These are phyloP conservation scores for Chlamydomonas incerta DNA, from an alignment of 139 green algal genomes.

Conservation along the genomic window DNA sequence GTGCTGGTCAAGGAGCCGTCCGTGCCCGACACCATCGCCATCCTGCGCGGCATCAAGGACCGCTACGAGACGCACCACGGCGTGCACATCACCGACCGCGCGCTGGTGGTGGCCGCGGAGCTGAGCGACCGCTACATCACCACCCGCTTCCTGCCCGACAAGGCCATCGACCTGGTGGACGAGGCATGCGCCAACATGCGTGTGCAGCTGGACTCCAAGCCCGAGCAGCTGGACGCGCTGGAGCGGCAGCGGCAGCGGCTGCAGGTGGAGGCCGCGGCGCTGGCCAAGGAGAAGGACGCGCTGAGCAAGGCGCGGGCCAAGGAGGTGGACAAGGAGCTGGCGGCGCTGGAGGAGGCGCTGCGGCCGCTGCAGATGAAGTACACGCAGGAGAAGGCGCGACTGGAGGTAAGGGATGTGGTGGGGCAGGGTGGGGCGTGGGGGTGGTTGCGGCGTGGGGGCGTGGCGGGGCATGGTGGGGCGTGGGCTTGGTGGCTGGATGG, in stretches of 20 bases:
- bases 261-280: constrained; percentile 83
- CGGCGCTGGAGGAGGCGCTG: constrained; percentile 80
- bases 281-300: constrained; percentile 91
- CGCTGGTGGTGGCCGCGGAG: constrained; percentile 71
- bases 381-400: constrained; percentile 75
- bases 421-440: too few species aligned
- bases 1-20: constrained; percentile 88
- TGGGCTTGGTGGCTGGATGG: too few species aligned
- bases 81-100: constrained; percentile 68
- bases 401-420: constrained; percentile 69
- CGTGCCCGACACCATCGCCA: constrained; percentile 91
- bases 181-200: constrained; percentile 66
- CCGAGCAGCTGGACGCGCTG: constrained; percentile 90
- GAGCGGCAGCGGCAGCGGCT: constrained; percentile 76
- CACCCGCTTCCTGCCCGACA: constrained; percentile 88
- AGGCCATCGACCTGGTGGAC: constrained; percentile 81
- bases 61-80: constrained; percentile 72
- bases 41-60: constrained; percentile 93
- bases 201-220: constrained; percentile 70
- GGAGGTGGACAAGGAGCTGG: constrained; percentile 78
- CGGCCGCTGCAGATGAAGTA: constrained; percentile 86
- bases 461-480: too few species aligned
- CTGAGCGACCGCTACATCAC: constrained; percentile 72
- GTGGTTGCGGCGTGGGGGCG: too few species aligned
- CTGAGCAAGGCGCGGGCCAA: constrained; percentile 66